Evolutionary conservation across 495 filamentous ascomycete species (phyloP).

Genomic region (Penicillium tannophilum): DNA sequence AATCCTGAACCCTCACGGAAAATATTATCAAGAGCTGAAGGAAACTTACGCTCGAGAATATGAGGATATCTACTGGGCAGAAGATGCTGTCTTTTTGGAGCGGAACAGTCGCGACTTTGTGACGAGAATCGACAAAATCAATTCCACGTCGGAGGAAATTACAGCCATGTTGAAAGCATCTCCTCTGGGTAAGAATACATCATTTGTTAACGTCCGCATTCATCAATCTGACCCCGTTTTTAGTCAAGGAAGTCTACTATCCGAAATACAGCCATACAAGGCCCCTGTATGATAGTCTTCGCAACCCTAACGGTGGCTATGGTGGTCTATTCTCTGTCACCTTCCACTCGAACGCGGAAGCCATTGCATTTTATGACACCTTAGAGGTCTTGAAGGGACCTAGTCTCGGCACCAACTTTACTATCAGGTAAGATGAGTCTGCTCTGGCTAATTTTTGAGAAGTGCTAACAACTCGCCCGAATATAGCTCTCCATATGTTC

Average conservation of each 20-base stretch:
- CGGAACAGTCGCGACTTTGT: constrained; percentile 94
- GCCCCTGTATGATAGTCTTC: constrained; percentile 74
- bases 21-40: constrained; percentile 71
- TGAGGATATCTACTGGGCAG: constrained; percentile 90
- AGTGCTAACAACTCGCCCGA: neutral
- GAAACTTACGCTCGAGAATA: constrained; percentile 60
- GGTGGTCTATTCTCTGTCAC: constrained; percentile 86
- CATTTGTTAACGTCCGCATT: neutral
- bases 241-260: constrained; percentile 83
- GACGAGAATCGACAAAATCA: constrained; percentile 79
- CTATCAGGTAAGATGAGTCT: constrained; percentile 57
- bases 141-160: constrained; percentile 82
- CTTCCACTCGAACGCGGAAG: constrained; percentile 69
- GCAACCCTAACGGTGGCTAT: constrained; percentile 78
- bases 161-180: constrained; percentile 66
- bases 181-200: constrained; percentile 45
- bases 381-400: constrained; percentile 91
- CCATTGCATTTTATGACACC: constrained; percentile 80
- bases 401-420: constrained; percentile 96
- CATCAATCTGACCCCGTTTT: constrained; percentile 9
- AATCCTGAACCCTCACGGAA: constrained; percentile 79
- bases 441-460: neutral
- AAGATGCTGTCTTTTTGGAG: constrained; percentile 93
- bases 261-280: constrained; percentile 75
- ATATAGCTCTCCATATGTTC: constrained; percentile 76